Evolutionary conservation across 495 filamentous ascomycete species (phyloP).

Genomic region (Penicillium manginii): DNA sequence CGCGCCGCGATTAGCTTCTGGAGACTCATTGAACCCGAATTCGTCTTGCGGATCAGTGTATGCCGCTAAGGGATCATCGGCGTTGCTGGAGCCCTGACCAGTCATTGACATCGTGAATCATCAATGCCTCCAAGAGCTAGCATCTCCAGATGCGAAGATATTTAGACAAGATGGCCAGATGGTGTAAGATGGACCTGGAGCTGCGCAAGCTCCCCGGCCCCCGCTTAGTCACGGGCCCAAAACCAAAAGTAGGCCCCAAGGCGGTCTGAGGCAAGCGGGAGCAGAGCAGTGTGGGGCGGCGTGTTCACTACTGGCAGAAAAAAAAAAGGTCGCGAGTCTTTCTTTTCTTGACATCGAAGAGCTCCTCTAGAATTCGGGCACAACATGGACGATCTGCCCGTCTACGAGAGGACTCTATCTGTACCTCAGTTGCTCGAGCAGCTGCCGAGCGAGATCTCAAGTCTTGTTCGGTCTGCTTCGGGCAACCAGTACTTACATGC

Average conservation of each 20-base stretch:
- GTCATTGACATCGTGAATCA: conserved; percentile 33
- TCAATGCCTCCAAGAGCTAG: conserved; percentile 20
- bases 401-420: conserved; percentile 49
- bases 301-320: conserved; percentile 42
- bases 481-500: conserved; percentile 70
- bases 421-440: conserved; percentile 53
- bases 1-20: conserved; percentile 33
- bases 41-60: conserved; percentile 19
- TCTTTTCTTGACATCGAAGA: conserved; percentile 31
- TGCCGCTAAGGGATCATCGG: conserved; percentile 15
- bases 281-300: conserved; percentile 32
- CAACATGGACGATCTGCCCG: conserved; percentile 48
- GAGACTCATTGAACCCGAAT: conserved; percentile 12
- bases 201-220: conserved; percentile 22
- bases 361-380: conserved; percentile 43
- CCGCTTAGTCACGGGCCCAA: conserved; percentile 19
- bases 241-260: conserved; percentile 5
- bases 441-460: conserved; percentile 66
- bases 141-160: conserved; percentile 21
- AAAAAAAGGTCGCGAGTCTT: conserved; percentile 38
- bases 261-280: conserved; percentile 33
- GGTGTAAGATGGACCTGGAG: conserved; percentile 3
- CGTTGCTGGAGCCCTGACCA: conserved; percentile 25
- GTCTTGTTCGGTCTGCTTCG: conserved; percentile 64
- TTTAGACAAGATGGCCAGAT: conserved; percentile 3